A percentile compares a stretch with the other conserved stretches of the same genome.
Evolutionary conservation across 805 yeast species (phyloP).

Genomic region (Candida tallmaniae): DNA sequence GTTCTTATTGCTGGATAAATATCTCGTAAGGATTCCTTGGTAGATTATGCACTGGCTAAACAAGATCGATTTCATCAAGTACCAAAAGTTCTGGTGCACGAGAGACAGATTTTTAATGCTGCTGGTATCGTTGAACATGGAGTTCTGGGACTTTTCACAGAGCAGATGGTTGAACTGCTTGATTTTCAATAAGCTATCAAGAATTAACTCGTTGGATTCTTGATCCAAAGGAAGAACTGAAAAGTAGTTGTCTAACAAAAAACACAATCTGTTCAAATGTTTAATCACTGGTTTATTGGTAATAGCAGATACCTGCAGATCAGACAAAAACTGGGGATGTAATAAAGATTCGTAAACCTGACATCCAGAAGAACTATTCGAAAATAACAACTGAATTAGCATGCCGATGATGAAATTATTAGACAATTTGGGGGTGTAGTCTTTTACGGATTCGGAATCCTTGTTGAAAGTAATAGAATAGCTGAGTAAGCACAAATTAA

Average conservation of each 20-base stretch:
- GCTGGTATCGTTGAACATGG: constrained; percentile 13
- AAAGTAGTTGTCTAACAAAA: constrained; percentile 37
- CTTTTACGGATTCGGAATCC: constrained; percentile 16
- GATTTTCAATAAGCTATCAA: constrained; percentile 18
- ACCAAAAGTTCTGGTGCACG: constrained; percentile 28
- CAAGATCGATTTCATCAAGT: constrained; percentile 34
- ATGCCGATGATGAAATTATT: constrained; percentile 15
- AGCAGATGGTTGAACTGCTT: constrained; percentile 25
- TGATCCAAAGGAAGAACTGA: constrained; percentile 11
- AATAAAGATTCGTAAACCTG: constrained; percentile 17
- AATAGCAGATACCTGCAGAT: not conserved
- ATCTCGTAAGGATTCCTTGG: constrained; percentile 44
- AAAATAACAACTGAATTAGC: constrained; percentile 18
- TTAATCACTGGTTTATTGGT: constrained; percentile 37
- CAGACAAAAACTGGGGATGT: not conserved
- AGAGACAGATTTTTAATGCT: constrained; percentile 7
- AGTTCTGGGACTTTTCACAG: constrained; percentile 12
- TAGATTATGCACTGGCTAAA: constrained; percentile 48
- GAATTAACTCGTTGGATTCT: constrained; percentile 16
- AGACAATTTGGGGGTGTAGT: constrained; percentile 15
- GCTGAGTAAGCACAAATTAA: constrained; percentile 29
- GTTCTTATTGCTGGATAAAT: constrained; percentile 15
- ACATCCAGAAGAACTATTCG: constrained; percentile 8
- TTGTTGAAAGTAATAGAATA: constrained; percentile 28
- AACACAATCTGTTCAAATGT: constrained; percentile 47